phyloP scores from a whole-genome alignment of 495 filamentous ascomycete genomes.

The Xeromyces bisporus region DNA sequence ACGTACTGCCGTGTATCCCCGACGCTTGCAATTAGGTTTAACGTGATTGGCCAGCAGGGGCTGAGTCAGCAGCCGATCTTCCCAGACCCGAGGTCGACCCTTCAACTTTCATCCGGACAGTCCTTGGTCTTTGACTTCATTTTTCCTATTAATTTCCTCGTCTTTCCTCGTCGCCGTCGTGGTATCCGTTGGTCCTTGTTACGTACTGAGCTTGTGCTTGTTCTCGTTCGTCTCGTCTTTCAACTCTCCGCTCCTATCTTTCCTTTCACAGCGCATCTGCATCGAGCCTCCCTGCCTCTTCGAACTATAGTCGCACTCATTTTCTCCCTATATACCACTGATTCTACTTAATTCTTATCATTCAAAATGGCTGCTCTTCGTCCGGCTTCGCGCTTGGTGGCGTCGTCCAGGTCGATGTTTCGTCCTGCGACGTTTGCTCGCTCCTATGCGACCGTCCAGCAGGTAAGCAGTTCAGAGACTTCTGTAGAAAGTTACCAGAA shows the following conservation, averaged over 20 bases:
- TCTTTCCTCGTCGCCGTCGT: conserved; percentile 5
- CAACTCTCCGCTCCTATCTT: not conserved
- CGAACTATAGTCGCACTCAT: too few relatives aligned
- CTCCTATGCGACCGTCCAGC: conserved; percentile 34
- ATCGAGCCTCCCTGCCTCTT: too few relatives aligned
- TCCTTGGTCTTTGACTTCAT: conserved; percentile 16
- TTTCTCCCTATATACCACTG: too few relatives aligned
- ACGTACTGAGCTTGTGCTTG: too few relatives aligned
- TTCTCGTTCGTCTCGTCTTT: too few relatives aligned
- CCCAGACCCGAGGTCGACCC: conserved; percentile 26
- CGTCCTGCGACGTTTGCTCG: conserved; percentile 28
- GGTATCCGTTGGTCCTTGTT: not conserved
- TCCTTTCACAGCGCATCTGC: too few relatives aligned
- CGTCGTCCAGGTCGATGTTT: conserved; percentile 38
- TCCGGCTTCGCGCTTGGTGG: conserved; percentile 47
- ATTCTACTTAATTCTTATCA: too few relatives aligned
- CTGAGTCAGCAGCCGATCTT: conserved; percentile 23
- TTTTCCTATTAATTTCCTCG: too few relatives aligned
- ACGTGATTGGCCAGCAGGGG: conserved; percentile 19
- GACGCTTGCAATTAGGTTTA: conserved; percentile 27
- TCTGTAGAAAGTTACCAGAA: conserved; percentile 20
- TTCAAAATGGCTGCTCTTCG: conserved; percentile 77
- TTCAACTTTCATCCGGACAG: conserved; percentile 11
- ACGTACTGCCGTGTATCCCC: conserved; percentile 34
- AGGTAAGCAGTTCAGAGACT: conserved; percentile 15